A percentile compares a stretch with the other conserved stretches of the same genome.
These are phyloP conservation scores for Coniochaeta sp. DNA, from an alignment of 2,329 filamentous ascomycete species.

Conservation along the genomic window DNA sequence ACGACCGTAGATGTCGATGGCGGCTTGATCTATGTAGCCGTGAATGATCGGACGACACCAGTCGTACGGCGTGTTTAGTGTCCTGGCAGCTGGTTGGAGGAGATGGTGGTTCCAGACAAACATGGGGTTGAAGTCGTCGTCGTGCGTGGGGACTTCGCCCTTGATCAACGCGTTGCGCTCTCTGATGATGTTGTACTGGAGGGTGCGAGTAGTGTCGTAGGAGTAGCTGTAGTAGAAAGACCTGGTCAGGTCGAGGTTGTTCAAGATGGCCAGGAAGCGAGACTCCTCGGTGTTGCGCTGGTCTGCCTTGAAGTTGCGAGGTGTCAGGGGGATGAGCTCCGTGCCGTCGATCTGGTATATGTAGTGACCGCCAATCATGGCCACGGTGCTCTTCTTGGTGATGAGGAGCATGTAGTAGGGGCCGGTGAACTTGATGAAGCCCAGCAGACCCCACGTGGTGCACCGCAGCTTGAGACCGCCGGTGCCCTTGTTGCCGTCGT, in stretches of 20 bases:
- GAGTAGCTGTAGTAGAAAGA: slow-evolving; percentile 99
- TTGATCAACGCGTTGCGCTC: slow-evolving; percentile 66
- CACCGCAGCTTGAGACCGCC: slow-evolving; percentile 86
- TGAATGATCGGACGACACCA: slow-evolving; percentile 97
- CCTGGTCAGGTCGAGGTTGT: slow-evolving; percentile 80
- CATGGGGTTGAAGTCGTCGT: slow-evolving; percentile 79
- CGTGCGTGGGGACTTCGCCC: slow-evolving; percentile 50
- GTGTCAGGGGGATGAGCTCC: slow-evolving; percentile 80
- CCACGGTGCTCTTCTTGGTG: slow-evolving; percentile 91
- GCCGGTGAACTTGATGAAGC: slow-evolving; percentile 93
- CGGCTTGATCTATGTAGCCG: slow-evolving; percentile 89
- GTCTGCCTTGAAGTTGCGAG: slow-evolving; percentile 69
- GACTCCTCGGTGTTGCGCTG: slow-evolving; percentile 77
- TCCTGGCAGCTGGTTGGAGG: slow-evolving; percentile 62
- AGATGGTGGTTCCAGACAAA: slow-evolving; percentile 97
- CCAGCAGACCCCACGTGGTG: slow-evolving; percentile 86
- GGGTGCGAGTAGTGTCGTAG: slow-evolving; percentile 86
- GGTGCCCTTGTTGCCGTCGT: slow-evolving; percentile 86
- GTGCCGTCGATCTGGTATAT: slow-evolving; percentile 93
- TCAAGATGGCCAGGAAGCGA: slow-evolving; percentile 80
- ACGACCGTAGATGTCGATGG: slow-evolving; percentile 77
- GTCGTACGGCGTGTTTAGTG: slow-evolving; percentile 75
- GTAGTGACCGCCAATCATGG: slow-evolving; percentile 93
- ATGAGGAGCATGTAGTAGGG: slow-evolving; percentile 96
- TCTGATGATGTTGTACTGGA: slow-evolving; percentile 84